A percentile compares a stretch with the other conserved stretches of the same genome.
phyloP scores from a whole-genome alignment of 768 basidiomycete species.

The Tulasnella sp. region DNA sequence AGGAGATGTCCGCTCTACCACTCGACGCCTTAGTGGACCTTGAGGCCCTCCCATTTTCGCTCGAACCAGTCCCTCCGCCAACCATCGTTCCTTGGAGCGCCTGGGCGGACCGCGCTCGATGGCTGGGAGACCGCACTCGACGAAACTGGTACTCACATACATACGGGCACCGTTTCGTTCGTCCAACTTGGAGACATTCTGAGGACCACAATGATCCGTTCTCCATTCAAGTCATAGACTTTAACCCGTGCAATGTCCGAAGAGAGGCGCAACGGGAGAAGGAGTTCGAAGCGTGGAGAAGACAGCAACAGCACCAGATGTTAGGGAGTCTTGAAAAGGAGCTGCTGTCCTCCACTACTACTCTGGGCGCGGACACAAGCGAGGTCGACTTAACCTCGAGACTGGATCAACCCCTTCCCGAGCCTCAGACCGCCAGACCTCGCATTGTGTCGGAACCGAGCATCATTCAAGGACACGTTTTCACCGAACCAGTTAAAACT shows the following conservation, averaged over 20 bases:
- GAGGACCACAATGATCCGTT: conserved; percentile 3
- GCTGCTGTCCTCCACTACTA: neutral
- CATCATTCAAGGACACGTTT: conserved; percentile 1
- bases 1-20: neutral
- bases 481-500: conserved; percentile 1
- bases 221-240: conserved; percentile 9
- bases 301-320: neutral
- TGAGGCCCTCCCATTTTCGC: neutral
- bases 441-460: neutral
- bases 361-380: neutral
- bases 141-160: conserved; percentile 14
- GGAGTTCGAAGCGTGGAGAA: neutral
- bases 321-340: neutral
- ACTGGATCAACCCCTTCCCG: neutral
- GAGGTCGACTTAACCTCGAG: neutral
- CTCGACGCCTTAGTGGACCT: neutral
- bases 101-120: conserved; percentile 6
- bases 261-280: neutral
- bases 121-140: neutral
- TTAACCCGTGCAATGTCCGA: conserved; percentile 1
- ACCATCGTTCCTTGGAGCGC: neutral
- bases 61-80: neutral
- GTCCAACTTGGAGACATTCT: neutral
- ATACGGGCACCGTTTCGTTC: conserved; percentile 8
- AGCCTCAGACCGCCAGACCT: neutral